Evolutionary conservation across 495 filamentous ascomycete genomes (phyloP).

Genomic region (Aspergillus homomorphus): DNA sequence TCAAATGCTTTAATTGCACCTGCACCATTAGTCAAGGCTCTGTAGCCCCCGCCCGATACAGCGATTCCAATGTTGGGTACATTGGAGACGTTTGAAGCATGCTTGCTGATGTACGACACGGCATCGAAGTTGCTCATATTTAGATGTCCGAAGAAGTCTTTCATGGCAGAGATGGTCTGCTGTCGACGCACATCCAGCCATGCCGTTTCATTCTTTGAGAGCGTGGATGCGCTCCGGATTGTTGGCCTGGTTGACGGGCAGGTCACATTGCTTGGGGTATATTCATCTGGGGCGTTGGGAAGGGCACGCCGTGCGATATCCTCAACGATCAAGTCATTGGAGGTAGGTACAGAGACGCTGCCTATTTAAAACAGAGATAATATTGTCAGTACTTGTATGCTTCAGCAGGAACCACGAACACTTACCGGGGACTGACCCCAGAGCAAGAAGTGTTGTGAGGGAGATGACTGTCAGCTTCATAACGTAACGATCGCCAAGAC

Average conservation of each 20-base stretch:
- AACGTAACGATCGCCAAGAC: neutral
- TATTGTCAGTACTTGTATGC: neutral
- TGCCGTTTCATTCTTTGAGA: constrained; percentile 62
- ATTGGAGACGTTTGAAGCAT: constrained; percentile 51
- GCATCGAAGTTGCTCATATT: constrained; percentile 74
- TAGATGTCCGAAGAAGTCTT: constrained; percentile 62
- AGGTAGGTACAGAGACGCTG: neutral
- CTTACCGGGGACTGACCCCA: neutral
- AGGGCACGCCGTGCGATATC: constrained; percentile 20
- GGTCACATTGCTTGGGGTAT: constrained; percentile 31
- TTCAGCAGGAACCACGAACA: too few relatives aligned
- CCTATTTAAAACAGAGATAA: neutral
- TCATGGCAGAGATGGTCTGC: constrained; percentile 62
- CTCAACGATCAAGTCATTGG: neutral
- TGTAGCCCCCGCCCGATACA: constrained; percentile 66
- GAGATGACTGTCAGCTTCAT: neutral
- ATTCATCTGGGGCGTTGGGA: constrained; percentile 41
- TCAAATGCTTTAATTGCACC: constrained; percentile 85
- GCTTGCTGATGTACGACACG: constrained; percentile 59
- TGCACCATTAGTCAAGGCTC: constrained; percentile 78
- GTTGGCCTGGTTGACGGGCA: constrained; percentile 41
- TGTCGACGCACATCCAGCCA: constrained; percentile 58
- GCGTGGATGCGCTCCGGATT: constrained; percentile 46
- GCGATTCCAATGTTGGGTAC: constrained; percentile 59
- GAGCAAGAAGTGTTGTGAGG: neutral